phyloP scores from a whole-genome alignment of 2,329 filamentous ascomycete genomes.

The Microcyclospora tardicrescens region DNA sequence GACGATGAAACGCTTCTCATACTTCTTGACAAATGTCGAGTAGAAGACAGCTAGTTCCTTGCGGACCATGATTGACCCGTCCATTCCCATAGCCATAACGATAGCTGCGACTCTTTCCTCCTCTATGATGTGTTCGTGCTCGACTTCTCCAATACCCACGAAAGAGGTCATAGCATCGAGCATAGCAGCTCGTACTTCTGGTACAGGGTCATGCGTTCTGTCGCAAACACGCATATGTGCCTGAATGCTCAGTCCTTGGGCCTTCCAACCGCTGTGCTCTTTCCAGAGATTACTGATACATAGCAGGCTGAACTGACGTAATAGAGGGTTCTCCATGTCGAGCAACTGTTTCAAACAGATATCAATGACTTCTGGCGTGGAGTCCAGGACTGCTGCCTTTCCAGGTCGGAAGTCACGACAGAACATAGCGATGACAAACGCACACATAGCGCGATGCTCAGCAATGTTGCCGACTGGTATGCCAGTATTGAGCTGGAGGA shows the following conservation, averaged over 20 bases:
- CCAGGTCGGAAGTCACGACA: constrained; percentile 91
- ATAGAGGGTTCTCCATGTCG: constrained; percentile 73
- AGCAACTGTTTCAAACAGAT: constrained; percentile 73
- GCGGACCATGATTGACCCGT: constrained; percentile 86
- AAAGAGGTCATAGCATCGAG: constrained; percentile 89
- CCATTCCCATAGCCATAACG: constrained; percentile 79
- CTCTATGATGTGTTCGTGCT: constrained; percentile 9
- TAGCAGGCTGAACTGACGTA: constrained; percentile 90
- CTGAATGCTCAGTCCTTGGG: constrained; percentile 80
- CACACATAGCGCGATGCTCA: constrained; percentile 97
- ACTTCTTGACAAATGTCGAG: constrained; percentile 78
- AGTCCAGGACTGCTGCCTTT: constrained; percentile 79
- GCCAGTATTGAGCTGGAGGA: constrained; percentile 58
- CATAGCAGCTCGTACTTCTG: constrained; percentile 88
- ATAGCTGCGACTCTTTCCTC: constrained; percentile 86
- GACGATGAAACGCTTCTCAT: constrained; percentile 84
- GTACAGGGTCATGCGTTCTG: constrained; percentile 71
- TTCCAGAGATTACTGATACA: constrained; percentile 93
- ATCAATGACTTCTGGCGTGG: constrained; percentile 75
- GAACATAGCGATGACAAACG: constrained; percentile 93
- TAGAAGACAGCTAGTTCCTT: constrained; percentile 90
- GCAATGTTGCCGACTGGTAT: constrained; percentile 78
- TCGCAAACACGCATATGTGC: constrained; percentile 71
- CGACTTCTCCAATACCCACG: constrained; percentile 55
- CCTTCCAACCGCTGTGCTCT: constrained; percentile 84